Evolutionary conservation across 345 rosid species (phyloP).

Genomic region (Trapa incisa): DNA sequence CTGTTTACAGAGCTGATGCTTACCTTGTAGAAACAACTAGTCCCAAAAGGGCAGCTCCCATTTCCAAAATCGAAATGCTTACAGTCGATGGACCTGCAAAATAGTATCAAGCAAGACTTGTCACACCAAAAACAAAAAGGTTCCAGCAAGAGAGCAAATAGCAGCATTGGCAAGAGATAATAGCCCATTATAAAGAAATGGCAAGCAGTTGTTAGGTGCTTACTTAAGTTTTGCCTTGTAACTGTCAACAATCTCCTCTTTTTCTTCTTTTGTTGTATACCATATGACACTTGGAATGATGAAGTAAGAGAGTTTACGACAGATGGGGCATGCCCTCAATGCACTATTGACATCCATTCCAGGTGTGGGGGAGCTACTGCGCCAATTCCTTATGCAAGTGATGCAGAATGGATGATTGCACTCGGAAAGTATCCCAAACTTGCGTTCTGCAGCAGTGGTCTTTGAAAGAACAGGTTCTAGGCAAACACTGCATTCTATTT

Average conservation of each 20-base stretch:
- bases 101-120: neutral
- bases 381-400: conserved; percentile 84
- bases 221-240: conserved; percentile 89
- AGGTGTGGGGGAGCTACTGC: conserved; percentile 64
- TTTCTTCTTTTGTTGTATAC: conserved; percentile 74
- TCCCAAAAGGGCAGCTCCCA: conserved; percentile 89
- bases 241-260: conserved; percentile 57
- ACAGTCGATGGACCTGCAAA: conserved; percentile 72
- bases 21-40: conserved; percentile 94
- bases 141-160: neutral
- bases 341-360: conserved; percentile 82
- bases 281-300: conserved; percentile 93
- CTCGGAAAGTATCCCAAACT: conserved; percentile 85
- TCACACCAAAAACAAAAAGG: too few relatives aligned
- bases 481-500: conserved; percentile 66
- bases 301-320: conserved; percentile 89
- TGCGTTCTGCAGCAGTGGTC: conserved; percentile 48
- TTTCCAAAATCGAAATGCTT: conserved; percentile 85
- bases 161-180: neutral
- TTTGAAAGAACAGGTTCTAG: conserved; percentile 69
- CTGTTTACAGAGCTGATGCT: neutral
- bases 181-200: neutral
- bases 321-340: conserved; percentile 81
- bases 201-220: neutral
- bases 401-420: conserved; percentile 97